A percentile compares a stretch with the other conserved stretches of the same genome.
Evolutionary conservation across 225 moss, liverwort and hornwort genomes (phyloP).

Genomic region (Pseudisothecium myosuroides): DNA sequence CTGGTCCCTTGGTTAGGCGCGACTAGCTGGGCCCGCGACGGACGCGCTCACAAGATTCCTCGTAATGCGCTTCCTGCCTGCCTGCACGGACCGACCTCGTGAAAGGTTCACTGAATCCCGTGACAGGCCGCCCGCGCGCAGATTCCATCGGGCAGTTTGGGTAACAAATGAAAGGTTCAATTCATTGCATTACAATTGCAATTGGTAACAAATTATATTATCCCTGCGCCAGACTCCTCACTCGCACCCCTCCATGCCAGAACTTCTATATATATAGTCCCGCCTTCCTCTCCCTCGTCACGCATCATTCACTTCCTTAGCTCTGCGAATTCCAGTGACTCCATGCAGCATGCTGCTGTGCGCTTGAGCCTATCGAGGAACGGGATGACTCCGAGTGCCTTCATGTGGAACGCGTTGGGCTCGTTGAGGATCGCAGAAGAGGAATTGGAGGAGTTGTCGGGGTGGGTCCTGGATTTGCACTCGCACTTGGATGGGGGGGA

Average conservation of each 20-base stretch:
- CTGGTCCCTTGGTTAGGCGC: not conserved
- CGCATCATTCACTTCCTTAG: not conserved
- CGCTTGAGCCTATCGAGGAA: not conserved
- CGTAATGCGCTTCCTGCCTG: not conserved
- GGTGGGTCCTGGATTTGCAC: not conserved
- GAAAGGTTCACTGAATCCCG: conserved; percentile 15
- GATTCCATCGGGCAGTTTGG: not conserved
- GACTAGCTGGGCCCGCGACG: not conserved
- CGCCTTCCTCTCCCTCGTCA: not conserved
- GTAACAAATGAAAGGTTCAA: not conserved
- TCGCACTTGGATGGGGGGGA: not conserved
- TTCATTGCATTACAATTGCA: not conserved
- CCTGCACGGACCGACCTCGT: not conserved
- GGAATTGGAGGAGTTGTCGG: not conserved
- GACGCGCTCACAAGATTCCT: not conserved
- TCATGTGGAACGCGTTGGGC: conserved; percentile 18
- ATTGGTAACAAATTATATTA: not conserved
- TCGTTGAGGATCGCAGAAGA: not conserved
- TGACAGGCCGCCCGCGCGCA: not conserved
- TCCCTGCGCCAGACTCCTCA: not conserved
- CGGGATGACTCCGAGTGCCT: conserved; percentile 22
- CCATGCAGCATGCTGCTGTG: not conserved
- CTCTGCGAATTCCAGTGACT: not conserved
- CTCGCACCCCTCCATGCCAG: not conserved
- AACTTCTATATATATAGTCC: not conserved